Conservation (phyloP, 2,329 filamentous ascomycete species). For the Rhynchosporium secalis region DNA sequence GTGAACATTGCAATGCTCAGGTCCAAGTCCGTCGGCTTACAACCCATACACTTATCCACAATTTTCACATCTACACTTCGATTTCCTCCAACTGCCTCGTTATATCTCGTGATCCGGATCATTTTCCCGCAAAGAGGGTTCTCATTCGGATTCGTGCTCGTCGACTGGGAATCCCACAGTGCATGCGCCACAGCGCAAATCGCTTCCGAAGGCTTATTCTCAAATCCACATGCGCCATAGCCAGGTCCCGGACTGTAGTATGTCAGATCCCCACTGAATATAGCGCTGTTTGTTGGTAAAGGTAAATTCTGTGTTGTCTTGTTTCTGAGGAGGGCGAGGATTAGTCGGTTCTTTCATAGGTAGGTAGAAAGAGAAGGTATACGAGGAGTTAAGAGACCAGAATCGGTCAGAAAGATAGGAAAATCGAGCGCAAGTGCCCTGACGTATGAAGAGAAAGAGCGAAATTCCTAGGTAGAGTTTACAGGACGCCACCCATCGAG, state of each 20-base stretch:
- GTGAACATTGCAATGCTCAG: conserved; percentile 46
- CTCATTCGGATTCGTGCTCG: conserved; percentile 56
- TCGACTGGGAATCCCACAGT: conserved; percentile 62
- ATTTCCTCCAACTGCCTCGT: conserved; percentile 50
- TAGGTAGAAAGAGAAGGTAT: not conserved
- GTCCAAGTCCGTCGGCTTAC: conserved; percentile 45
- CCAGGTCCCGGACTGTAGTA: conserved; percentile 65
- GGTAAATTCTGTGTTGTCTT: conserved; percentile 46
- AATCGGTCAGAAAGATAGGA: conserved; percentile 12
- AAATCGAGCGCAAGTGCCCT: conserved; percentile 11
- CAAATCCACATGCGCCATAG: conserved; percentile 69
- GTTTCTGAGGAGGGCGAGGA: conserved; percentile 14
- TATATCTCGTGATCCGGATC: conserved; percentile 59
- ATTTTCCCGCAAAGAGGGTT: conserved; percentile 68
- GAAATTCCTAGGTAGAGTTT: conserved; percentile 13
- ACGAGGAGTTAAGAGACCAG: conserved; percentile 8
- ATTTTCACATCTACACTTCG: conserved; percentile 61
- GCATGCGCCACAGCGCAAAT: conserved; percentile 67
- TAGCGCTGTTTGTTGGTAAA: conserved; percentile 51
- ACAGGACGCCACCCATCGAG: conserved; percentile 26
- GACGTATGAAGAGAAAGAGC: not conserved
- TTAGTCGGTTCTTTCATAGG: conserved; percentile 23
- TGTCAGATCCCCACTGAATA: conserved; percentile 64
- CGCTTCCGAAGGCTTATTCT: conserved; percentile 53
- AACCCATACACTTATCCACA: conserved; percentile 59